Base-by-base conservation (phyloP, 1,284 basidiomycete species). In the Trichosporon sp. region DNA sequence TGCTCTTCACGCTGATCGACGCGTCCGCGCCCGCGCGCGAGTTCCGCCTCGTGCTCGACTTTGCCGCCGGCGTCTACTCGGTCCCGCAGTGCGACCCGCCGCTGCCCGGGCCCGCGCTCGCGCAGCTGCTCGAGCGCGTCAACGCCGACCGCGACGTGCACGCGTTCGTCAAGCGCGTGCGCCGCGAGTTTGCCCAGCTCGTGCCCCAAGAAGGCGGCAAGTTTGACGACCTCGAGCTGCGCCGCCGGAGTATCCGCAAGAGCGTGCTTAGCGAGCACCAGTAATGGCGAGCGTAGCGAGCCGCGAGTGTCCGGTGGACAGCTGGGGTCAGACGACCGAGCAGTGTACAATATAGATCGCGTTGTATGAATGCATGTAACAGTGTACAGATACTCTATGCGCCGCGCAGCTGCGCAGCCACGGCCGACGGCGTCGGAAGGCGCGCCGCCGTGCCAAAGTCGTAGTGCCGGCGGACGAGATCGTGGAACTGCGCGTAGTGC, bases 11-110 rank as follows among this genome's bases (percentile, higher is more conserved):
- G 3, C 83, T 88, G 66, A 80, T 94, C 53, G 90, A 92, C 75
- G 84, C 86, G 1, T 75, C 83, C 0, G 86, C 90, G 67, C 84
- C 85, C 3, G 83, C 86, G 15, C 85, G 87, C 34, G 91, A 93
- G 75, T 92, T 89, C 72, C 89, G 86, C 66, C 85, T 95, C 68
- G 89, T 93, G 0, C 79, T 95, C 29, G 92, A 95, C 75, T 85
- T 92, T 18, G 88, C 89, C 0, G 81, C 83, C 9, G 80, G 83
- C 12, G 79, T 83, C 1, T 93, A 92, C 75, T 87, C 87, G 85
- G 83, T 83, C 18, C 78, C 83, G 3, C 76, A 76, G 51, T 83
- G 81, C 70, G 75, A 77, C 27, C 81, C 82, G 3, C 76, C 78
- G 0, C 64, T 84, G 8, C 69, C 79, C 1, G 67, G 68, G 21